These are phyloP conservation scores for Yamadazyma trypodendri DNA, from an alignment of 1,139 yeast species.

Conservation along the genomic window DNA sequence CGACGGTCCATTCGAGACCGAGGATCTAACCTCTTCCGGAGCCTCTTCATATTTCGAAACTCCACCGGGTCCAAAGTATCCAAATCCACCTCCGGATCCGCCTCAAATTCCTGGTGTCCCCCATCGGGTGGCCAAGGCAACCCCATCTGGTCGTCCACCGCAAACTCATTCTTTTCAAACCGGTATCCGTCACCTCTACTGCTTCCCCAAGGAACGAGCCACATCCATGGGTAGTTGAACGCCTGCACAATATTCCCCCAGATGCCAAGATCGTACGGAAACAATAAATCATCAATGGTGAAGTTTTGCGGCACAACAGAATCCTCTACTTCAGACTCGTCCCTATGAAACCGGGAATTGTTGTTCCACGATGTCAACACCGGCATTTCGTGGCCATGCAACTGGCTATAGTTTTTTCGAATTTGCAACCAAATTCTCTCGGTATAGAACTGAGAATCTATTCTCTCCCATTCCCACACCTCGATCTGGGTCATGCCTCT, in stretches of 20 bases:
- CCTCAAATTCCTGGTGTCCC: conserved; percentile 43
- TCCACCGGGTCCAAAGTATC: conserved; percentile 18
- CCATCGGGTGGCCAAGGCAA: conserved; percentile 93
- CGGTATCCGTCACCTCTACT: conserved; percentile 46
- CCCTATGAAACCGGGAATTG: conserved; percentile 15
- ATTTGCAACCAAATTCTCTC: conserved; percentile 54
- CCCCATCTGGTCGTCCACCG: conserved; percentile 57
- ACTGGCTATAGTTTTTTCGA: conserved; percentile 39
- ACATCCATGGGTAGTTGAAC: conserved; percentile 59
- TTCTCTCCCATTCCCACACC: conserved; percentile 85
- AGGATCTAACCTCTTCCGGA: conserved; percentile 30
- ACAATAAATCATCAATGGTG: conserved; percentile 58
- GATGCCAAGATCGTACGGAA: conserved; percentile 80
- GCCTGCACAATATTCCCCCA: conserved; percentile 50
- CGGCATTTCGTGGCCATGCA: conserved; percentile 48
- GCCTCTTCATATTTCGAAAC: conserved; percentile 16
- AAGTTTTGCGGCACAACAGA: conserved; percentile 30
- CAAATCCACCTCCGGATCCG: conserved; percentile 20
- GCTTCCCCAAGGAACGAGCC: conserved; percentile 69
- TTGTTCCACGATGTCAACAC: conserved; percentile 48
- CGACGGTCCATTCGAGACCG: conserved; percentile 31
- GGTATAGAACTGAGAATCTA: conserved; percentile 60
- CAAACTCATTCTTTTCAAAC: conserved; percentile 54
- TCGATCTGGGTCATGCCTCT: conserved; percentile 91
- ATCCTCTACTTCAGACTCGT: conserved; percentile 2